Evolutionary conservation across 2,329 filamentous ascomycete genomes (phyloP).

Genomic region (Aspergillus udagawae): DNA sequence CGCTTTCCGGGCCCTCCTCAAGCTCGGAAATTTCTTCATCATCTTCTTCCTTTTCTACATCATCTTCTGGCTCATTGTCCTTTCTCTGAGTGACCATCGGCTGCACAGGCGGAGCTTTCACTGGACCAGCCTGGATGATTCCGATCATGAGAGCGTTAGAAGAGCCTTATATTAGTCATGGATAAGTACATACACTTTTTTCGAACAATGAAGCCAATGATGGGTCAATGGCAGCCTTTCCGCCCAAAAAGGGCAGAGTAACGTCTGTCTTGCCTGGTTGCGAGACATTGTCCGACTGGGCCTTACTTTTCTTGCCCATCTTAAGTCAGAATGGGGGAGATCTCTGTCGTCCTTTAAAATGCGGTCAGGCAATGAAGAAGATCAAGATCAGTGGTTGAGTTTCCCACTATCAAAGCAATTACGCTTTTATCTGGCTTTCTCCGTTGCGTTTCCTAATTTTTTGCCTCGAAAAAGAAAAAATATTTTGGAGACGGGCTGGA

Average conservation of each 20-base stretch:
- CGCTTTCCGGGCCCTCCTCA: constrained; percentile 23
- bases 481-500: constrained; percentile 10
- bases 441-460: not conserved
- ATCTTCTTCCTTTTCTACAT: constrained; percentile 21
- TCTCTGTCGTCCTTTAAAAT: not conserved
- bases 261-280: constrained; percentile 8
- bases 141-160: constrained; percentile 8
- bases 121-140: constrained; percentile 34
- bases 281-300: constrained; percentile 18
- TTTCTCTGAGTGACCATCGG: constrained; percentile 4
- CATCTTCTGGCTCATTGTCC: constrained; percentile 17
- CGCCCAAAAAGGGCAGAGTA: constrained; percentile 45
- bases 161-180: not conserved
- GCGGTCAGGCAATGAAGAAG: not conserved
- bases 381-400: not conserved
- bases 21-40: constrained; percentile 25
- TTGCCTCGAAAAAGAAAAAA: not conserved
- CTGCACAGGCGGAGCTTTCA: constrained; percentile 31
- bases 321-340: constrained; percentile 2
- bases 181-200: constrained; percentile 58
- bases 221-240: constrained; percentile 66
- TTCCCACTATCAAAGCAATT: not conserved
- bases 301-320: constrained; percentile 36
- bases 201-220: constrained; percentile 67
- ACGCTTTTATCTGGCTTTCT: constrained; percentile 3